Evolutionary conservation across 805 yeast genomes (phyloP), one percentile per base, ranked within the genome.

Genomic region (Zygoascus tannicola): DNA sequence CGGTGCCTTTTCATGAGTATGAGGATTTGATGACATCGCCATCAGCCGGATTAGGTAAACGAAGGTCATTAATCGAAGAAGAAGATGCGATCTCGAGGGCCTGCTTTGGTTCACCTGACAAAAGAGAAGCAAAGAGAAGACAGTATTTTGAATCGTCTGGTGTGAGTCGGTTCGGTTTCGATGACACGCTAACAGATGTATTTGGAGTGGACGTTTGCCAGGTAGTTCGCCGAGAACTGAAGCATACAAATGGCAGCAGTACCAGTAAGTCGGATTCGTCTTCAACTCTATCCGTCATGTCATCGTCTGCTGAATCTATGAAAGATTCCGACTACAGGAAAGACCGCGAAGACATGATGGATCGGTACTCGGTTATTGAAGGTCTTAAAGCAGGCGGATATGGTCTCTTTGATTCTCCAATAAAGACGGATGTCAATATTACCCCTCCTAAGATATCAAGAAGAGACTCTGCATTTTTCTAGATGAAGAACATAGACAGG

Each of bases 181-280:
- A 48, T 21, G 49, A 48, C 30, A 55, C 56, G 26, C 66, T 66
- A 12, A 65, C 70, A 39, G 78, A 76, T 55, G 68, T 75, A 33
- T 75, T 75, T 58, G 81, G 81, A 7, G 78, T 76, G 39, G 81
- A 76, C 55, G 64, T 75, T 28, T 70, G 74, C 49, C 66, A 74
- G 34, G 73, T 71, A 20, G 68, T 71, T 4, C 59, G 66, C 45
- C 57, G 75, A n/a, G 76, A 74, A 4, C 67, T 66, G 32, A 69
- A 23, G 16, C 21, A 19, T 16, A 19, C 16, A 10, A 62, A 36
- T 53, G 50, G 18, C 14, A 40, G 26, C 10, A 22, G 30, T 14
- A 33, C 34, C 7, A 18, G 14, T 34, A 30, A 16, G 7, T 8
- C n/a, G 10, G 42, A 20, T 26, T n/a, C n/a, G n/a, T 16, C 19